phyloP scores from a whole-genome alignment of 371 early-diverging fungal genomes.

The Amoeboaphelidium protococcarum region DNA sequence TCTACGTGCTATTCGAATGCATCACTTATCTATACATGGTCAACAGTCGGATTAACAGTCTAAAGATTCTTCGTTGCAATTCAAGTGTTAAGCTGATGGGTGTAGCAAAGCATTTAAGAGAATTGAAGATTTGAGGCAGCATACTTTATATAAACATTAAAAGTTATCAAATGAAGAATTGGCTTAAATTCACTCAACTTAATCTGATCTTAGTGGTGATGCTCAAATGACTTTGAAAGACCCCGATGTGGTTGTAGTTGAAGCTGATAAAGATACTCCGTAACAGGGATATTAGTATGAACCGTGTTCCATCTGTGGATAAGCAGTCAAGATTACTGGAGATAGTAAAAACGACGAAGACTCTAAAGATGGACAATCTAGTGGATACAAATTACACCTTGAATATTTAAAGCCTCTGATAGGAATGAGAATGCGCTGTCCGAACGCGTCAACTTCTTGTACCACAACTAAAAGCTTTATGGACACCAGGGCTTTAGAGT shows the following conservation, averaged over 20 bases:
- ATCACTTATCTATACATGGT: background rate
- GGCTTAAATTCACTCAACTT: background rate
- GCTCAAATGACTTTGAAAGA: background rate
- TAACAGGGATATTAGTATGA: conserved; percentile 13
- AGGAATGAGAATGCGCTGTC: conserved; percentile 18
- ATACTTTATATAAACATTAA: background rate
- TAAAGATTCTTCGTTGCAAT: background rate
- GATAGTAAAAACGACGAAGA: no score
- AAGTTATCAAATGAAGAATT: background rate
- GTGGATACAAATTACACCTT: conserved; percentile 18
- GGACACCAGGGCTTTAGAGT: conserved; percentile 17
- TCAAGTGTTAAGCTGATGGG: background rate
- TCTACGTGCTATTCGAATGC: background rate
- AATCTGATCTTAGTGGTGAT: background rate
- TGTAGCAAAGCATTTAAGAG: background rate
- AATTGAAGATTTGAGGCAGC: background rate
- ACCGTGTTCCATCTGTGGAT: conserved; percentile 16
- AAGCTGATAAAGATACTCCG: conserved; percentile 3
- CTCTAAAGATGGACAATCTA: conserved; percentile 7
- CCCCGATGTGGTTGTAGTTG: background rate
- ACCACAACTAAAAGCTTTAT: conserved; percentile 8
- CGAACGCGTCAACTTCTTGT: conserved; percentile 2
- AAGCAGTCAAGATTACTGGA: conserved; percentile 9
- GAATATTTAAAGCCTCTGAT: conserved; percentile 20
- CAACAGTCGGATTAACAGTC: background rate